phyloP scores from a whole-genome alignment of 2,329 filamentous ascomycete genomes.

The Paracorniculantispora psalliotae region DNA sequence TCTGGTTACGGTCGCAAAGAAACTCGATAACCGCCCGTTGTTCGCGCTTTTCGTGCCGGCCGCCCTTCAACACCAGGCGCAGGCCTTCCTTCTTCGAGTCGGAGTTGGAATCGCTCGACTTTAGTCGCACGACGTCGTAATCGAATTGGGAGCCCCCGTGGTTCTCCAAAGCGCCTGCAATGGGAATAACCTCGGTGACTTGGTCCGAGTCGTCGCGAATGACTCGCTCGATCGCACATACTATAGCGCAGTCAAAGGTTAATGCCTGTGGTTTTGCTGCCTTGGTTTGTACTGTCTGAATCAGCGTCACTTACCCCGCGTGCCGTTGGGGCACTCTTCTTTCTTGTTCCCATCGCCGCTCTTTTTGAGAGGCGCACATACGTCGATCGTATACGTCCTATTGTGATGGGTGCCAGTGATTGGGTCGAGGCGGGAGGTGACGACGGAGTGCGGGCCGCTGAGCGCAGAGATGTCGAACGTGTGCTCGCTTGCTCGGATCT shows the following conservation, averaged over 20 bases:
- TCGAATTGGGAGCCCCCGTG: conserved; percentile 58
- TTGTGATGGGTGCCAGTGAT: conserved; percentile 52
- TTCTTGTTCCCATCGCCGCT: conserved; percentile 41
- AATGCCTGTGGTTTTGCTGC: not conserved
- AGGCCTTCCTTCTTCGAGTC: conserved; percentile 69
- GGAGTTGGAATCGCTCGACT: conserved; percentile 55
- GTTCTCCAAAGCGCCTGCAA: conserved; percentile 65
- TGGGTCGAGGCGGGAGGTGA: conserved; percentile 51
- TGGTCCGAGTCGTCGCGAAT: conserved; percentile 45
- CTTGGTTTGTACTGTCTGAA: too few relatives aligned
- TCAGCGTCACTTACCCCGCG: conserved; percentile 50
- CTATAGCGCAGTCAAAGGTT: conserved; percentile 34
- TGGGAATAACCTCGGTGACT: conserved; percentile 58
- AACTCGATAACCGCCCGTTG: conserved; percentile 83
- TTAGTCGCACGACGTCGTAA: conserved; percentile 61
- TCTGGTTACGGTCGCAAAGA: conserved; percentile 67
- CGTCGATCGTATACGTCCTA: conserved; percentile 75
- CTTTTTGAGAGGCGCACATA: conserved; percentile 64
- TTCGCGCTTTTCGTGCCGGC: conserved; percentile 44
- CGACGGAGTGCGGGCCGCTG: conserved; percentile 63
- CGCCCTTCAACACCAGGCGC: conserved; percentile 61
- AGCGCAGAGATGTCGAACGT: conserved; percentile 62
- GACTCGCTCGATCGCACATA: conserved; percentile 67
- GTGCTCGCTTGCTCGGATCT: conserved; percentile 53
- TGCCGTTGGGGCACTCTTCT: conserved; percentile 62